These are phyloP conservation scores for Furcasterigmium sp. DNA, from an alignment of 2,329 filamentous ascomycete genomes.

Conservation along the genomic window DNA sequence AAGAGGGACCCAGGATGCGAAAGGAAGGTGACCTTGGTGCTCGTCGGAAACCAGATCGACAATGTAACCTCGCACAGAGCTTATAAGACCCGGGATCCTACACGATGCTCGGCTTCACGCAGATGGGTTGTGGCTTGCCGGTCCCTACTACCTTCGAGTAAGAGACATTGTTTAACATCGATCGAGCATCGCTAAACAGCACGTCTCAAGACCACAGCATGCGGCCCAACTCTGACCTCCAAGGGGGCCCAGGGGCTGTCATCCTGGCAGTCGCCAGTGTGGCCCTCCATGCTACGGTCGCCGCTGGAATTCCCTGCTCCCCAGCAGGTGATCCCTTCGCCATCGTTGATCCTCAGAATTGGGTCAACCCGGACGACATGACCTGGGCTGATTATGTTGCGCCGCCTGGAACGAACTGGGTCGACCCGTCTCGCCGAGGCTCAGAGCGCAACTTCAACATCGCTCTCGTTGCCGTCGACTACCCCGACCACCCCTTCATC, in stretches of 20 bases:
- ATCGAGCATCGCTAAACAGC: too few relatives aligned
- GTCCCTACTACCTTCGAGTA: too few relatives aligned
- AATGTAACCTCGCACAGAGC: neutral
- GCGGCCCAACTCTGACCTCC: neutral
- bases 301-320: constrained; percentile 3
- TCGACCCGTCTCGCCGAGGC: constrained; percentile 35
- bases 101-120: neutral
- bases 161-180: too few relatives aligned
- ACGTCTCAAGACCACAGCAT: too few relatives aligned
- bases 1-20: neutral
- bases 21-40: neutral
- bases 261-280: constrained; percentile 5
- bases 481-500: constrained; percentile 41
- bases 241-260: neutral
- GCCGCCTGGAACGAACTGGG: constrained; percentile 43
- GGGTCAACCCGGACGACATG: constrained; percentile 50
- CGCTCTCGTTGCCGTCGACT: constrained; percentile 47
- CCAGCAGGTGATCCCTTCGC: constrained; percentile 34
- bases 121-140: too few relatives aligned
- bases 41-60: neutral
- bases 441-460: constrained; percentile 49
- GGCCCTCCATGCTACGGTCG: constrained; percentile 3
- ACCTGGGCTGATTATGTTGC: constrained; percentile 42
- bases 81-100: neutral
- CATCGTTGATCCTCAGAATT: constrained; percentile 44